Evolutionary conservation across 1,284 basidiomycete species (phyloP).

Genomic region (Cryptococcus sp.): DNA sequence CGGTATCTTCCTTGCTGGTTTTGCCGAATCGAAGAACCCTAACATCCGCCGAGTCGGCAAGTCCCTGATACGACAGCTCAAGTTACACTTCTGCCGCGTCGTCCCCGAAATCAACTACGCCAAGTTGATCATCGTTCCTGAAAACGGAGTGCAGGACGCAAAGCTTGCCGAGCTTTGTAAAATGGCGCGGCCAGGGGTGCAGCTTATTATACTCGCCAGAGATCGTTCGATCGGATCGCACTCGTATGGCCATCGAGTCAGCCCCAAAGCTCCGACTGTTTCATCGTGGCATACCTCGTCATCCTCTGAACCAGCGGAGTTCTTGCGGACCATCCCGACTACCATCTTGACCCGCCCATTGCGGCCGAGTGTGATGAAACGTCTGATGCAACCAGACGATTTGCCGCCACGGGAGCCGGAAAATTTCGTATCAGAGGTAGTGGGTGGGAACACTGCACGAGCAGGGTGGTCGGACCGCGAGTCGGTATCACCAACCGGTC

Average conservation of each 20-base stretch:
- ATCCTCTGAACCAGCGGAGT: constrained; percentile 1
- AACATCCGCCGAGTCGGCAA: constrained; percentile 33
- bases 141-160: constrained; percentile 6
- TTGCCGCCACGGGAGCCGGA: constrained; percentile 3
- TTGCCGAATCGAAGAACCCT: constrained; percentile 16
- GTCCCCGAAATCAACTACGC: constrained; percentile 31
- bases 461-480: neutral
- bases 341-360: constrained; percentile 15
- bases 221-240: neutral
- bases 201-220: constrained; percentile 28
- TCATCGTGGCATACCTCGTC: too few species aligned
- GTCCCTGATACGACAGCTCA: constrained; percentile 33
- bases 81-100: constrained; percentile 31
- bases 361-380: constrained; percentile 36
- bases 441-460: constrained; percentile 11
- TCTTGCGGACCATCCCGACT: constrained; percentile 9
- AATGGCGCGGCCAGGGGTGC: constrained; percentile 20
- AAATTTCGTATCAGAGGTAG: constrained; percentile 17
- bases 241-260: neutral
- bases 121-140: constrained; percentile 31
- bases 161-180: constrained; percentile 20
- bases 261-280: neutral
- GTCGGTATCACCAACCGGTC: neutral
- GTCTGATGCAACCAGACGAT: constrained; percentile 9
- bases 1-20: constrained; percentile 32